Conservation (phyloP, 306 rosid genomes). For the Luffa aegyptiaca region DNA sequence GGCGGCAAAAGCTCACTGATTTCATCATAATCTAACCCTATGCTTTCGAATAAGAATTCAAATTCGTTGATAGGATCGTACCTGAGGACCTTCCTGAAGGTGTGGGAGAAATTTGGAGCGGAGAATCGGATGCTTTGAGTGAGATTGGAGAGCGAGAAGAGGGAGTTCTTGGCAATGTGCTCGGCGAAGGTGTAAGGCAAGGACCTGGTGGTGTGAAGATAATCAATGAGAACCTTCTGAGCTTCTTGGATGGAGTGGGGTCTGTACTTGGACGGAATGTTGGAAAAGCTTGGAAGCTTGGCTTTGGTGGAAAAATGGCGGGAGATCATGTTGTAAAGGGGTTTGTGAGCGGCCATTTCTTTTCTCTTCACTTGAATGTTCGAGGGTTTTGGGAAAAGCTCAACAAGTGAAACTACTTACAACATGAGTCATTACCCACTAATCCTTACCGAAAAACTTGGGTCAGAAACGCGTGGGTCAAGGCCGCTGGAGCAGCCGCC, state of each 20-base stretch:
- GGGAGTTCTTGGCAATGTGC: conserved; percentile 44
- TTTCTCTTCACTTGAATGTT: not conserved
- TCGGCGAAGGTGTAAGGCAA: conserved; percentile 59
- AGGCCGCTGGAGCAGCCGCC: too few relatives aligned
- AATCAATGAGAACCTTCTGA: conserved; percentile 45
- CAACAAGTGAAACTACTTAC: too few relatives aligned
- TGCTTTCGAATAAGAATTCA: conserved; percentile 79
- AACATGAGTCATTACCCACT: too few relatives aligned
- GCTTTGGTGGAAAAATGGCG: conserved; percentile 27
- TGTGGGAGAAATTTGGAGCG: conserved; percentile 20
- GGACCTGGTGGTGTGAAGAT: conserved; percentile 54
- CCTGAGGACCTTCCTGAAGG: conserved; percentile 44
- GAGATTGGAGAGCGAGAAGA: conserved; percentile 35
- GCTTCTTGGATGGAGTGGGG: conserved; percentile 32
- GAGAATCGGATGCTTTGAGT: conserved; percentile 32
- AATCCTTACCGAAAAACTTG: too few relatives aligned
- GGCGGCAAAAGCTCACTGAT: conserved; percentile 30
- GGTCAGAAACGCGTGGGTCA: too few relatives aligned
- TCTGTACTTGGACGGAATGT: conserved; percentile 35
- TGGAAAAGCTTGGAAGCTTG: conserved; percentile 13
- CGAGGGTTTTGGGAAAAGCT: not conserved
- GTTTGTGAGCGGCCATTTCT: conserved; percentile 15
- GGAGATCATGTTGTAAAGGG: conserved; percentile 11
- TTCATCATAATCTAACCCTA: conserved; percentile 38
- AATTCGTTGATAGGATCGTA: conserved; percentile 79